Conservation (phyloP, 345 rosid genomes). For the Pugionium cornutum region DNA sequence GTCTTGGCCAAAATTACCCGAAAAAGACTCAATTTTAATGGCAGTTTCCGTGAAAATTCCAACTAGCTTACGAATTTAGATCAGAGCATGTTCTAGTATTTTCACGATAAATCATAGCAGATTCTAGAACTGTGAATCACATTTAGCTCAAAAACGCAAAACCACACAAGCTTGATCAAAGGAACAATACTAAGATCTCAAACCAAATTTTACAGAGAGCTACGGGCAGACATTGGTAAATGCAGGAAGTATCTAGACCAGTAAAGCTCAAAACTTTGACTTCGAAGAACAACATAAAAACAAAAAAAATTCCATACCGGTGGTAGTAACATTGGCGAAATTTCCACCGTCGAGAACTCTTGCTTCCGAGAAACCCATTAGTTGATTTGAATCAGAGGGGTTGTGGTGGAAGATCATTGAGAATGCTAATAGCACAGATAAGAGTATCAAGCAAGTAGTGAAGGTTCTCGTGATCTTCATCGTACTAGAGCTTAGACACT, state of each 20-base stretch:
- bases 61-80: constrained; percentile 11
- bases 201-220: not conserved
- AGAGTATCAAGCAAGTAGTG: constrained; percentile 41
- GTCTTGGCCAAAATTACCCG: not conserved
- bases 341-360: constrained; percentile 42
- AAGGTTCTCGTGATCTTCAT: constrained; percentile 47
- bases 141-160: constrained; percentile 14
- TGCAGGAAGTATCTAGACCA: constrained; percentile 21
- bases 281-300: not conserved
- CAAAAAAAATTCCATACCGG: constrained; percentile 1
- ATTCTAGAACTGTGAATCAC: constrained; percentile 15
- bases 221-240: not conserved
- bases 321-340: constrained; percentile 29
- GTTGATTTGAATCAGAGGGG: constrained; percentile 40
- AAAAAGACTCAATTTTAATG: constrained; percentile 14
- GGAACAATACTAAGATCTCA: not conserved
- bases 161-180: not conserved
- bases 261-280: constrained; percentile 26
- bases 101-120: not conserved
- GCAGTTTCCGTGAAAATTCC: not conserved
- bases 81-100: not conserved
- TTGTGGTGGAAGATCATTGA: constrained; percentile 43
- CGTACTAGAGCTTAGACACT: constrained; percentile 40
- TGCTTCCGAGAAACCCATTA: constrained; percentile 49
- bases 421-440: constrained; percentile 45